Percentiles rank a stretch among this genome's conserved stretches.
phyloP scores from a whole-genome alignment of 169 alveolate species.

The Eimeria zaria region DNA sequence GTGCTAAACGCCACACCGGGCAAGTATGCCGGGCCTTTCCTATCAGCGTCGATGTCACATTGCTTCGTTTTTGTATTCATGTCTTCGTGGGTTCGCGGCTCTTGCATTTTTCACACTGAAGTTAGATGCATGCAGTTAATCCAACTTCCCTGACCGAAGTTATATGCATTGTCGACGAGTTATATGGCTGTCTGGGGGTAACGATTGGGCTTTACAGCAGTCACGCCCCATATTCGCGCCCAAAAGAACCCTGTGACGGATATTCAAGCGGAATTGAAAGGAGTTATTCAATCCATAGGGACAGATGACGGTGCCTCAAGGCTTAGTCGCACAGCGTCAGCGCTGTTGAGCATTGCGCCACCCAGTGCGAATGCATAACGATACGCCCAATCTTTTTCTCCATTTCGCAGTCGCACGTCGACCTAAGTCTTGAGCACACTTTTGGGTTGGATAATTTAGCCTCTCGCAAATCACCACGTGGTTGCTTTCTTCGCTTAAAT shows the following conservation, averaged over 20 bases:
- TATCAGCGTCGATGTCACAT: neutral
- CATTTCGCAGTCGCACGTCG: neutral
- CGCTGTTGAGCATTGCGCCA: neutral
- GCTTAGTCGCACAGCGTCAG: neutral
- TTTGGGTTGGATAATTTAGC: neutral
- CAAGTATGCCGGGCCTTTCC: neutral
- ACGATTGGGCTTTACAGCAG: neutral
- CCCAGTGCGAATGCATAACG: neutral
- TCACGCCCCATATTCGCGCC: neutral
- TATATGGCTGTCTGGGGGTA: neutral
- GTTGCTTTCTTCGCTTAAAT: neutral
- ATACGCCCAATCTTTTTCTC: neutral
- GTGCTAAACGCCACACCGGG: neutral
- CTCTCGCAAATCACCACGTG: neutral
- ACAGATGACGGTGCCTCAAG: neutral
- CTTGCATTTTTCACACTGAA: neutral
- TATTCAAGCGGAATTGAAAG: constrained; percentile 1
- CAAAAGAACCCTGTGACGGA: neutral
- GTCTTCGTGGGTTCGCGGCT: neutral
- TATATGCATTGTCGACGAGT: neutral
- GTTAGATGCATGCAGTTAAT: constrained; percentile 20
- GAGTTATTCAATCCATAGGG: neutral
- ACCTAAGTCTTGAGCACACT: neutral
- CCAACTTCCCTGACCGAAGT: neutral
- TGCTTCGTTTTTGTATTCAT: neutral